Evolutionary conservation across 2,329 filamentous ascomycete species (phyloP).

Genomic region (Neopestalotiopsis sp.): DNA sequence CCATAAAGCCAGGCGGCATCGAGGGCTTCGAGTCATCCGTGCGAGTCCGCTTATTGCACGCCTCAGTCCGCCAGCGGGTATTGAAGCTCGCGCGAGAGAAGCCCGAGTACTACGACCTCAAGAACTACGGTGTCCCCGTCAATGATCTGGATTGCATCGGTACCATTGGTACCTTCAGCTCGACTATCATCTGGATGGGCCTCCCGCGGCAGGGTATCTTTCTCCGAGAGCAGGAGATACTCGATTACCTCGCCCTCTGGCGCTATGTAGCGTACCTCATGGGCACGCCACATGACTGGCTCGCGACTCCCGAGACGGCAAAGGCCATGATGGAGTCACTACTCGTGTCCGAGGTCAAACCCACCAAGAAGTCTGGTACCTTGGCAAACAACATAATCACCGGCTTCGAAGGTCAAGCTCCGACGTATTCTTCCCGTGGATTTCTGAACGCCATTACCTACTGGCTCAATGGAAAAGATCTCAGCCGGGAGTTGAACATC

Average conservation of each 20-base stretch:
- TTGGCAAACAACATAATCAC: conserved; percentile 79
- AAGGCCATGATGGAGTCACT: conserved; percentile 72
- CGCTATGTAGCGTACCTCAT: conserved; percentile 75
- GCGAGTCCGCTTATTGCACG: conserved; percentile 72
- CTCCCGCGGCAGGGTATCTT: conserved; percentile 77
- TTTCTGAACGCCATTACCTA: conserved; percentile 73
- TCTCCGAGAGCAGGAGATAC: conserved; percentile 64
- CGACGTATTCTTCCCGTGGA: conserved; percentile 67
- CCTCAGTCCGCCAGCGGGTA: conserved; percentile 70
- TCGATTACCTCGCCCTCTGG: conserved; percentile 78
- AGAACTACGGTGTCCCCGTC: conserved; percentile 68
- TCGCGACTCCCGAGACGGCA: conserved; percentile 61
- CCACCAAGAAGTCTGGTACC: conserved; percentile 65
- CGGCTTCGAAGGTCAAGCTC: conserved; percentile 69
- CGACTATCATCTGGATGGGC: conserved; percentile 66
- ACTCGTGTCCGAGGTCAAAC: conserved; percentile 68
- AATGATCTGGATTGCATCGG: conserved; percentile 78
- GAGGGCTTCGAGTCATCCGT: conserved; percentile 69
- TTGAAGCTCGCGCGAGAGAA: conserved; percentile 59
- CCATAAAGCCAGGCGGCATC: conserved; percentile 68
- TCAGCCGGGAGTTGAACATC: conserved; percentile 65
- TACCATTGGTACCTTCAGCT: conserved; percentile 74
- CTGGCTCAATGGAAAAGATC: conserved; percentile 71
- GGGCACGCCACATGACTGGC: conserved; percentile 68
- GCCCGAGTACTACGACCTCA: conserved; percentile 67